phyloP scores from a whole-genome alignment of 2,329 filamentous ascomycete species.

The Colletotrichum sublineola region DNA sequence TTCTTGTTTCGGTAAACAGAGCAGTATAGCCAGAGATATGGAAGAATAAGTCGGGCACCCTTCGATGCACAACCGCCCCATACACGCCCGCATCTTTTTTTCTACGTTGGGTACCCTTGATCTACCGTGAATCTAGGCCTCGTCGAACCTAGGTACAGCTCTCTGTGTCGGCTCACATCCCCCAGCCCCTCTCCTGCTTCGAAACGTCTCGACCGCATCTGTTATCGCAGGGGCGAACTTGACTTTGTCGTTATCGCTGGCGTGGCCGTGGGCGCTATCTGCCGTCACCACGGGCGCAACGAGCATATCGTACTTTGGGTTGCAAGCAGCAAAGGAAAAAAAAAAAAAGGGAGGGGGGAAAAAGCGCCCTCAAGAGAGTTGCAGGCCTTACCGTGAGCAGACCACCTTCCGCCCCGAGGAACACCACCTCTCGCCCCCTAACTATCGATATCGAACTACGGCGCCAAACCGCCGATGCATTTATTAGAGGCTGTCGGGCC shows the following conservation, averaged over 20 bases:
- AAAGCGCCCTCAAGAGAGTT: slow-evolving; percentile 1
- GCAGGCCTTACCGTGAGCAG: slow-evolving; percentile 24
- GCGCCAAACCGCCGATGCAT: slow-evolving; percentile 35
- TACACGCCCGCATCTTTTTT: slow-evolving; percentile 1
- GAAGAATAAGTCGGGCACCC: slow-evolving; percentile 17
- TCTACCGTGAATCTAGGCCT: slow-evolving; percentile 19
- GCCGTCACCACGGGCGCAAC: not conserved
- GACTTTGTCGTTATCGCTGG: not conserved
- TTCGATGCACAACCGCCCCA: slow-evolving; percentile 30
- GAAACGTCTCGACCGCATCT: slow-evolving; percentile 8
- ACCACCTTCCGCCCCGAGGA: slow-evolving; percentile 18
- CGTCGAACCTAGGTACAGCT: slow-evolving; percentile 22
- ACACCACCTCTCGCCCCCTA: not conserved
- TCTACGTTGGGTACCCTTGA: slow-evolving; percentile 2
- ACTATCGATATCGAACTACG: slow-evolving; percentile 10
- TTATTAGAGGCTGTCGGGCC: slow-evolving; percentile 37
- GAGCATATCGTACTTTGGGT: slow-evolving; percentile 22
- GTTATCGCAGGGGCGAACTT: not conserved
- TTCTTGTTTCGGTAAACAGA: slow-evolving; percentile 6
- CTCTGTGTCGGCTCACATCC: slow-evolving; percentile 11
- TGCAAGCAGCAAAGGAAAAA: slow-evolving; percentile 7
- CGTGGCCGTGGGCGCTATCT: not conserved
- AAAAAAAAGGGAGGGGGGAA: not conserved
- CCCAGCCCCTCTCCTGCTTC: slow-evolving; percentile 1
- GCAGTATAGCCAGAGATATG: slow-evolving; percentile 1